Base-by-base conservation (phyloP, 306 rosid species). In the Cicer arietinum region DNA sequence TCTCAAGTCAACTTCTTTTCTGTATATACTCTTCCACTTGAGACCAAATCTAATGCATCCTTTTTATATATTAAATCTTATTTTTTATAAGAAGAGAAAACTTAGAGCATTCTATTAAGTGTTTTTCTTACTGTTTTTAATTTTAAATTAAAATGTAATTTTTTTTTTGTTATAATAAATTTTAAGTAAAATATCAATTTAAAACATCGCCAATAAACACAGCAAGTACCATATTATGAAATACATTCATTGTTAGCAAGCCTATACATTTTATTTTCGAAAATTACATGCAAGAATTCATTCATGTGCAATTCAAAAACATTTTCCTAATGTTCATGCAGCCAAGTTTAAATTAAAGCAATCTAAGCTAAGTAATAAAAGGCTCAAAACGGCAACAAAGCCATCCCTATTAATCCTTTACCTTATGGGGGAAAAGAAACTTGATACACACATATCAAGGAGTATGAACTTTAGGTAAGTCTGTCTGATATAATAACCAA, bases 281-380 rank as follows among this genome's bases (percentile, higher is more conserved):
- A 52, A 14, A 52, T 6, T 52, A 14, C 41, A 57, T 20, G 11
- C 6, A 41, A 61, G 59, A 22, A 22, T 20, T 37, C 6, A 22
- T 20, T 37, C 6, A 47, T 5, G 11, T 1, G 43, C 9, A 10
- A 18, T 25, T 30, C 4, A 44, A 41, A 30, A 46, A 8, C 30
- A 40, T 1, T 14, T 70, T 14, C 3, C 1, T 7, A 74, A 53
- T 0, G 25, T 53, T 56, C n/a, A 6, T 11, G n/a, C 22, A 45
- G 2, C 45, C 37, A 69, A n/a, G 11, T 76, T 81, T 56, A 77
- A 71, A 77, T 77, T 77, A 77, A 82, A 82, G 85, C 39, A 66
- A 16, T 37, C 9, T 40, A 81, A 45, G 10, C 10, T 22, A 81
- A 45, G 60, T 8, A 44, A 7, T 17, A 72, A 41, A 58, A 82